Evolutionary conservation across 257 asterid genomes (phyloP).

Genomic region (Nicotiana otophora): DNA sequence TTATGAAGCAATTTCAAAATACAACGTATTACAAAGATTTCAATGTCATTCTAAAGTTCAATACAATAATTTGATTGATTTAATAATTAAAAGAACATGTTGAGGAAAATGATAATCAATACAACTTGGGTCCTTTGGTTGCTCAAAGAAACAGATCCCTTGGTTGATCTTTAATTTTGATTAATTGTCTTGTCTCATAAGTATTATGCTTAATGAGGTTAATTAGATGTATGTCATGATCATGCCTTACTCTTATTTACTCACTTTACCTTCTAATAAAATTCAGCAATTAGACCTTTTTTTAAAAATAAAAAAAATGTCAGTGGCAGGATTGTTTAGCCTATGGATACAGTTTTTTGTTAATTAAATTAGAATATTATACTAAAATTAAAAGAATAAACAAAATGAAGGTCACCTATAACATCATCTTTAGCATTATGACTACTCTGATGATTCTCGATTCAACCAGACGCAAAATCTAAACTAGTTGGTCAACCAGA

Average conservation of each 20-base stretch:
- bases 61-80: too few relatives aligned
- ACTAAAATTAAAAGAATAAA: too few relatives aligned
- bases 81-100: too few relatives aligned
- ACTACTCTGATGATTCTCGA: background rate
- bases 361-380: too few relatives aligned
- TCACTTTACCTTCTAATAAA: background rate
- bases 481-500: slow-evolving; percentile 22
- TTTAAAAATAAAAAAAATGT: background rate
- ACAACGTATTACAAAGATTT: too few relatives aligned
- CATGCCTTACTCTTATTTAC: background rate
- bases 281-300: background rate
- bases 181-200: background rate
- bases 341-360: background rate
- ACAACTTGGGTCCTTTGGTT: too few relatives aligned
- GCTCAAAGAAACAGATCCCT: too few relatives aligned
- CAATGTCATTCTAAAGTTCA: too few relatives aligned
- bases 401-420: background rate
- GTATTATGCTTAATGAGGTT: background rate
- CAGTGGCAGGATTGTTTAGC: background rate
- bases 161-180: too few relatives aligned
- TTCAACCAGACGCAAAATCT: background rate
- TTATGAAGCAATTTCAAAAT: too few relatives aligned
- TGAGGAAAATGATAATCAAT: too few relatives aligned
- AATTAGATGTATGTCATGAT: background rate
- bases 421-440: background rate